Evolutionary conservation across 306 rosid genomes (phyloP), one percentile per base, ranked within the genome.

Genomic region (Dalbergia oliveri): DNA sequence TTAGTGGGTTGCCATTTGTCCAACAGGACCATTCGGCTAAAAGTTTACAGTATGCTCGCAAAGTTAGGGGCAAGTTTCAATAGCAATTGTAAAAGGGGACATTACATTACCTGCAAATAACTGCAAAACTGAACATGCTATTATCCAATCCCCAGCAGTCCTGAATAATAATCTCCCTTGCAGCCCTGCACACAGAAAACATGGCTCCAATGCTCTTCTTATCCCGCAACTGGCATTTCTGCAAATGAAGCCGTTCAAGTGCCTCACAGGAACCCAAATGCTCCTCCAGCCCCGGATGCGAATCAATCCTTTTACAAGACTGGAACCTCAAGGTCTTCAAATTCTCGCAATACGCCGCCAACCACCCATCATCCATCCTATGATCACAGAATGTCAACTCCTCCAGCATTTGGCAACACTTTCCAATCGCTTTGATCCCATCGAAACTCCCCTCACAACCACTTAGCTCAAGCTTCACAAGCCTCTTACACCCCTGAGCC

Each of bases 381-480:
- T 93, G 99, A 88, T 93, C 94, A 81, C 83, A 84, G 26, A 95
- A 21, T 0, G 88, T 88, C 86, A 95, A 78, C 66, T 95, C 99
- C 89, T 95, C 99, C 83, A 95, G 62, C 98, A 95, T 95, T 50
- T 78, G 96, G 66, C 99, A 95, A 78, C 99, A 95, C 81, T 89
- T 94, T 26, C 97, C 99, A 80, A 95, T 90, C 0, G 99, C 98
- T 62, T 95, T 95, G 57, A 95, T 78, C 82, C 99, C 98, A 83
- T 92, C 99, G 57, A 87, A 95, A 82, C 99, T 90, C 4, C 99
- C 99, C 74, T 95, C 97, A 74, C 98, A 95, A 1, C 97, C 98
- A 69, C 79, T 43, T 11, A 95, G 98, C 91, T 95, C 98, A 16
- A 95, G 97, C 90, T 90, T 95, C 56, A 95, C 97, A 59, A 95